phyloP scores from a whole-genome alignment of 495 filamentous ascomycete genomes.

The Stereocaulon alpinum region DNA sequence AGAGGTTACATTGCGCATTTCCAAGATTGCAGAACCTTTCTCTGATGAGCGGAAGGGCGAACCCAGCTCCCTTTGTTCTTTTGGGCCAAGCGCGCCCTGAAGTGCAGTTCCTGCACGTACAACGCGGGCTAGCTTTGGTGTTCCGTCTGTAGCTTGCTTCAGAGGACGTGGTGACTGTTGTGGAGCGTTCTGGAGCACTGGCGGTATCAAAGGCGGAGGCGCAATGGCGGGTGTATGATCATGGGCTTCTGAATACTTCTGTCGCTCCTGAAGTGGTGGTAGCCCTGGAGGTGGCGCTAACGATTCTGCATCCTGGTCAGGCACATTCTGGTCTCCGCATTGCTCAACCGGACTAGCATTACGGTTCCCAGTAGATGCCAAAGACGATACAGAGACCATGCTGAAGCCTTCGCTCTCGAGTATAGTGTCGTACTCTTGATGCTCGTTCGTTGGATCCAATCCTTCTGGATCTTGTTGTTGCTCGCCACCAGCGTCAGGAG shows the following conservation, averaged over 20 bases:
- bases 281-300: neutral
- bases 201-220: neutral
- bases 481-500: conserved; percentile 25
- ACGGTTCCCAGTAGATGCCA: conserved; percentile 37
- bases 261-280: neutral
- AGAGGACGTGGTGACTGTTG: conserved; percentile 9
- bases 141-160: conserved; percentile 19
- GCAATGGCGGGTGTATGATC: conserved; percentile 6
- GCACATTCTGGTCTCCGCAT: neutral
- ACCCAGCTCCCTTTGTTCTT: conserved; percentile 6
- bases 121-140: conserved; percentile 33
- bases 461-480: conserved; percentile 21
- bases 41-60: conserved; percentile 9
- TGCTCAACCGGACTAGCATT: neutral
- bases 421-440: conserved; percentile 44
- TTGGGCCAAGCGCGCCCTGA: conserved; percentile 33
- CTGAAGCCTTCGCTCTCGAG: conserved; percentile 52
- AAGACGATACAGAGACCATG: conserved; percentile 47
- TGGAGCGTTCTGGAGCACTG: neutral
- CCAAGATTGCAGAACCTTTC: neutral
- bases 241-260: neutral
- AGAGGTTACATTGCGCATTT: neutral
- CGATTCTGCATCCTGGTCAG: neutral
- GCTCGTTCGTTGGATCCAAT: conserved; percentile 34
- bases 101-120: conserved; percentile 40